phyloP scores from a whole-genome alignment of 106 monocot species.

The Acorus calamus region DNA sequence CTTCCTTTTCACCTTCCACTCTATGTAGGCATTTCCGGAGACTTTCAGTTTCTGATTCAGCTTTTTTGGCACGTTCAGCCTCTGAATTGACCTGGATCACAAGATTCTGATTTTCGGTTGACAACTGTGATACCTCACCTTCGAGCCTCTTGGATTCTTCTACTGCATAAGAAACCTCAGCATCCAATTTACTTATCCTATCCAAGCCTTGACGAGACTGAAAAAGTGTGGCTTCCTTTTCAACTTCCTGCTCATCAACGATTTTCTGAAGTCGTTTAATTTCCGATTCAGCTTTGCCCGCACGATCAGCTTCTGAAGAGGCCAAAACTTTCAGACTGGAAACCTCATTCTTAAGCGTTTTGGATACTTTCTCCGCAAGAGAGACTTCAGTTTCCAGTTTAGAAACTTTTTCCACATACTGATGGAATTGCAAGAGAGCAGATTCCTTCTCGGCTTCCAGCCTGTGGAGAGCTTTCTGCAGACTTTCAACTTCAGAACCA shows the following conservation, averaged over 20 bases:
- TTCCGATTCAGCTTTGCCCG: too few relatives aligned
- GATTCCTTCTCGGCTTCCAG: slow-evolving; percentile 50
- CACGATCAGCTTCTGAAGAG: too few relatives aligned
- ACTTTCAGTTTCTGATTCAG: slow-evolving; percentile 19
- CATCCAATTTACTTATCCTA: too few relatives aligned
- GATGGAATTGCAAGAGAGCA: slow-evolving; percentile 35
- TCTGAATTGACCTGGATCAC: slow-evolving; percentile 29
- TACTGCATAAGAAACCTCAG: too few relatives aligned
- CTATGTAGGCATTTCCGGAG: slow-evolving; percentile 32
- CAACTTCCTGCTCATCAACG: too few relatives aligned
- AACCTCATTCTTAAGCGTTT: slow-evolving; percentile 39
- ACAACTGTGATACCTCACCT: slow-evolving; percentile 19
- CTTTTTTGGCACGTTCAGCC: slow-evolving; percentile 7
- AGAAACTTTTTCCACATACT: slow-evolving; percentile 33
- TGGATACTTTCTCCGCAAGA: slow-evolving; percentile 22
- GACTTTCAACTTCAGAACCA: slow-evolving; percentile 21
- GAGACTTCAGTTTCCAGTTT: slow-evolving; percentile 50
- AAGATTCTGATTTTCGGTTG: slow-evolving; percentile 33
- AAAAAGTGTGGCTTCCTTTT: too few relatives aligned
- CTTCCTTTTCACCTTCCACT: slow-evolving; percentile 49
- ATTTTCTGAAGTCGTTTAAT: too few relatives aligned
- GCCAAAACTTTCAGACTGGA: too few relatives aligned
- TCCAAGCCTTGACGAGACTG: too few relatives aligned
- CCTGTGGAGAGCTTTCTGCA: slow-evolving; percentile 33
- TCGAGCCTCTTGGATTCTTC: slow-evolving; percentile 8